Evolutionary conservation across 169 alveolate species (phyloP).

Genomic region (Cystoisospora suis): DNA sequence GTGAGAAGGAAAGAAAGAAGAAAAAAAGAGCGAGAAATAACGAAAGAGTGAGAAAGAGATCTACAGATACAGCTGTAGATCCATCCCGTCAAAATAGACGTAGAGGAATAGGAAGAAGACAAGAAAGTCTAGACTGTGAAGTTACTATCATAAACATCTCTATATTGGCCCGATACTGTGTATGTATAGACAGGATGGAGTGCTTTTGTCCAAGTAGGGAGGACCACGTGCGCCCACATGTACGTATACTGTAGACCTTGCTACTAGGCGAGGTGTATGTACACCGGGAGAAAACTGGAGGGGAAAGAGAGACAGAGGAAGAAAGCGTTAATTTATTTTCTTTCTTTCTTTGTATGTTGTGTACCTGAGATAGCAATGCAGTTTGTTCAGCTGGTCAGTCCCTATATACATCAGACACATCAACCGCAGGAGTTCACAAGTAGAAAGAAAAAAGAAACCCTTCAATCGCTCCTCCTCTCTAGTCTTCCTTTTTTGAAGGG

Average conservation of each 20-base stretch:
- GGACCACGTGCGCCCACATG: not conserved
- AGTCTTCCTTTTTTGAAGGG: not conserved
- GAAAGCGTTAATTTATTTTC: not conserved
- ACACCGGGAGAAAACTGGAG: too few relatives aligned
- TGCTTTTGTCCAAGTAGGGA: not conserved
- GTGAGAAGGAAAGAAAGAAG: not conserved
- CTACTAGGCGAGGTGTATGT: too few relatives aligned
- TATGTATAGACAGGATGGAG: not conserved
- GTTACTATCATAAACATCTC: not conserved
- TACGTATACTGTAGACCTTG: too few relatives aligned
- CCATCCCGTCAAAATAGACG: not conserved
- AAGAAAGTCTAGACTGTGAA: not conserved
- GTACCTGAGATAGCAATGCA: slow-evolving; percentile 22
- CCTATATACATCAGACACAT: not conserved
- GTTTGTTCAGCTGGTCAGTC: not conserved
- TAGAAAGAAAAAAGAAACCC: not conserved
- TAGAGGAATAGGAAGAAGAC: not conserved
- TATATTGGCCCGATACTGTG: not conserved
- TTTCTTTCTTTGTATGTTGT: not conserved
- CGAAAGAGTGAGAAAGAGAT: not conserved
- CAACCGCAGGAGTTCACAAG: not conserved
- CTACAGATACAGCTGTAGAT: not conserved
- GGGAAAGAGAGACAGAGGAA: not conserved
- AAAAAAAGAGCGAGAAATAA: not conserved
- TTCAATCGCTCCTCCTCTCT: not conserved